Conservation (phyloP, 129 eudicot genomes). For the Arctium minus region DNA sequence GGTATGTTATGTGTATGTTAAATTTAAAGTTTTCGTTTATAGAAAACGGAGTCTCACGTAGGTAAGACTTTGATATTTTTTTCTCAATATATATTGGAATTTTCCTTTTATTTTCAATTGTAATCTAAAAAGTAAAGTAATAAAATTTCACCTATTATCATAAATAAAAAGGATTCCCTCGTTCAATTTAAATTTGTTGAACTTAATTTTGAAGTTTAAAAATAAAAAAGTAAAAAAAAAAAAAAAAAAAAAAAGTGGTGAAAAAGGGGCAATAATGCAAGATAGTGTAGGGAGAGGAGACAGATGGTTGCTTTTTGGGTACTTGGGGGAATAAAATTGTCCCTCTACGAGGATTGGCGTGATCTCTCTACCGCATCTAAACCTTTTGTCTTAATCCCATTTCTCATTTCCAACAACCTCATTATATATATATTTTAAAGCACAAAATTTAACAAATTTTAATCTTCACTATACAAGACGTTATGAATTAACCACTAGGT, state of each 20-base stretch:
- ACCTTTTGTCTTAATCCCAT: conserved; percentile 44
- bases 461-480: too few relatives aligned
- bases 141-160: too few relatives aligned
- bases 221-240: too few relatives aligned
- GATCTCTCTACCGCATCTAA: conserved; percentile 14
- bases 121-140: neutral
- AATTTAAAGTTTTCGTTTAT: too few relatives aligned
- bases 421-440: too few relatives aligned
- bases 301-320: conserved; percentile 40
- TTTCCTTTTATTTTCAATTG: neutral
- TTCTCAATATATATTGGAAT: neutral
- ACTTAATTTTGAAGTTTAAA: neutral
- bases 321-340: conserved; percentile 33
- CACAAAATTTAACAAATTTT: too few relatives aligned
- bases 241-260: neutral
- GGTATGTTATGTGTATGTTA: neutral
- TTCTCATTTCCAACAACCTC: conserved; percentile 29
- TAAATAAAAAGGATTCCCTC: neutral
- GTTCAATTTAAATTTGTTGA: neutral
- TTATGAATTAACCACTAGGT: too few relatives aligned
- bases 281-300: conserved; percentile 34
- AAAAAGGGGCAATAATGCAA: conserved; percentile 34
- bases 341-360: conserved; percentile 45
- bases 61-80: too few relatives aligned
- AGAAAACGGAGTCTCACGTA: too few relatives aligned